Evolutionary conservation across 768 basidiomycete genomes (phyloP).

Genomic region (Coprinellus micaceus): DNA sequence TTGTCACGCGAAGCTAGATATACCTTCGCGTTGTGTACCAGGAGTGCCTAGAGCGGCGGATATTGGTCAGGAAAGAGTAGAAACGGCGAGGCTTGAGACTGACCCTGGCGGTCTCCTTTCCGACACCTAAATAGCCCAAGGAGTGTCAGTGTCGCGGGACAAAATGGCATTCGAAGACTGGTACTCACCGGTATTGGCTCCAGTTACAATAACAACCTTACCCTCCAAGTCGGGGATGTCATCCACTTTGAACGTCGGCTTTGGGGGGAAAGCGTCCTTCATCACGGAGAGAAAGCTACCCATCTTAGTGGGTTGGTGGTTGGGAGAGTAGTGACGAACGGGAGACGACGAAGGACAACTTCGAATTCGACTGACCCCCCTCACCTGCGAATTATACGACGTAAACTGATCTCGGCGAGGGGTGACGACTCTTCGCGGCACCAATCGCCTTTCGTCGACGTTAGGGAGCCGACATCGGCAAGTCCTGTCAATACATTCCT

Average conservation of each 20-base stretch:
- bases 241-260: conserved; percentile 25
- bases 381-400: no score
- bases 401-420: no score
- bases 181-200: conserved; percentile 36
- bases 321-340: no score
- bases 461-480: no score
- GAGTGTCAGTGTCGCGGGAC: background rate
- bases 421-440: no score
- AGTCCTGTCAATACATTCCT: no score
- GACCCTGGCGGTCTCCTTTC: conserved; percentile 45
- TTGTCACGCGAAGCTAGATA: conserved; percentile 45
- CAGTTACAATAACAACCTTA: conserved; percentile 45
- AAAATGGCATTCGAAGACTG: background rate
- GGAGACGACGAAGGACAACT: no score
- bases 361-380: no score
- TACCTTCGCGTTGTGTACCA: conserved; percentile 45
- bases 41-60: conserved; percentile 28
- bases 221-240: conserved; percentile 44
- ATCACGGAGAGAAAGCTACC: conserved; percentile 4
- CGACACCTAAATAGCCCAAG: conserved; percentile 31
- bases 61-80: background rate
- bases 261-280: conserved; percentile 20
- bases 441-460: no score
- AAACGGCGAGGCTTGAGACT: conserved; percentile 1
- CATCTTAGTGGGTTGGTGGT: no score